A percentile compares a stretch with the other conserved stretches of the same genome.
phyloP scores from a whole-genome alignment of 164 flowering plant species.

The Santalum album region DNA sequence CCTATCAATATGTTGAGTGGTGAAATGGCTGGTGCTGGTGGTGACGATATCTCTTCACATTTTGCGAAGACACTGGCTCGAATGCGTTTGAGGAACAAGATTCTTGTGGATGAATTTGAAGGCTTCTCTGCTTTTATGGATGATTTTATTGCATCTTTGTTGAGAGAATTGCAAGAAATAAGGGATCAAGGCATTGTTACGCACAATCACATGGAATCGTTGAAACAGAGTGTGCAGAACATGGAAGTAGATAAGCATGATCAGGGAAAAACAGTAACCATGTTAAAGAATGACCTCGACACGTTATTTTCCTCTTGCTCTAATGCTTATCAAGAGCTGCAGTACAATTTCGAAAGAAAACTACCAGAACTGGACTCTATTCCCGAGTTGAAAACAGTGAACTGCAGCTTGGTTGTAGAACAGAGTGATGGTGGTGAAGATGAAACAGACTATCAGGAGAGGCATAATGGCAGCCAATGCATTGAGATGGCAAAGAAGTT shows the following conservation, averaged over 20 bases:
- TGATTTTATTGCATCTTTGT: conserved; percentile 32
- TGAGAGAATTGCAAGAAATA: conserved; percentile 31
- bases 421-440: conserved; percentile 17
- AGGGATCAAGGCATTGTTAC: conserved; percentile 25
- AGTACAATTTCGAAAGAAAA: conserved; percentile 25
- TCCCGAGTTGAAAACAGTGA: conserved; percentile 22
- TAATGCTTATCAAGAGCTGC: conserved; percentile 40
- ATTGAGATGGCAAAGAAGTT: conserved; percentile 30
- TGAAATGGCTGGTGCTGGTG: conserved; percentile 26
- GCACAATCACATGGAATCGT: conserved; percentile 23
- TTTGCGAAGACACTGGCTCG: conserved; percentile 35
- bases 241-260: conserved; percentile 35
- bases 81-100: conserved; percentile 36
- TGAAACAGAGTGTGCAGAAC: conserved; percentile 33
- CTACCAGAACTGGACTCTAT: conserved; percentile 16
- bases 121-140: conserved; percentile 40
- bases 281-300: conserved; percentile 34
- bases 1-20: conserved; percentile 18
- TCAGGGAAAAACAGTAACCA: conserved; percentile 29
- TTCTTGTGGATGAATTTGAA: conserved; percentile 36
- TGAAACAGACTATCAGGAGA: conserved; percentile 13
- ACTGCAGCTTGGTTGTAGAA: conserved; percentile 8
- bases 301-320: conserved; percentile 48
- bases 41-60: conserved; percentile 25
- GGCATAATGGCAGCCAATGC: conserved; percentile 16